Base-by-base conservation (phyloP, 2,329 filamentous ascomycete species). In the Moelleriella libera region DNA sequence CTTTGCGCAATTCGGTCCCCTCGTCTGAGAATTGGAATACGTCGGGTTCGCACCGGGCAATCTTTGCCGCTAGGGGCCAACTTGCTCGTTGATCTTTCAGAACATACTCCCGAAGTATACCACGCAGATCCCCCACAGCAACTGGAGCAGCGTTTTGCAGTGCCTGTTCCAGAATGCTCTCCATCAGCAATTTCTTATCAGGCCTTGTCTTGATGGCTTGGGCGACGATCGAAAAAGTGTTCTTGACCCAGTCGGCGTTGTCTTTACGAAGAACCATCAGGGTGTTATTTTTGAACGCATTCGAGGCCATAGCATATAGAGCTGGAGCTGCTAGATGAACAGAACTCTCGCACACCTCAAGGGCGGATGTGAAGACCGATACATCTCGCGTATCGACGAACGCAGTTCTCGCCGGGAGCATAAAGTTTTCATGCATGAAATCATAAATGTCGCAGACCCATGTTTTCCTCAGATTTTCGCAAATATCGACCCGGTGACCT, bases 401-500 rank as follows among this genome's bases (percentile, higher is more conserved):
- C 1, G 62, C 60, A 1, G 69, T 65, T 48, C 71, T 68, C 1
- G 71, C 69, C 1, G 75, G 75, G 2, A 75, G 64, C 43, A 78
- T 67, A 48, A 80, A 61, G 53, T 69, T 74, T 32, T 66, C 66
- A 43, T 68, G 68, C 53, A 78, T 61, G 45, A 79, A 74, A 2
- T 58, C 63, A 45, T 69, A 66, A 1, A 79, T 58, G 42, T 72
- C 69, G 4, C 57, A 56, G 1, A 61, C 58, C 76, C 76, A 80
- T 53, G 49, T 54, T 41, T 53, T 43, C 34, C 51, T 53, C 46
- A 63, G 34, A 46, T 31, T 28, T 41, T 57, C 56, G 28, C 43
- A 46, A 21, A 52, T 46, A 0, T 48, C 46, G 2, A 46, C 30
- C 29, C 46, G 45, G 48, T 48, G 30, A 54, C 51, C 21, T 52